A percentile compares a stretch with the other conserved stretches of the same genome.
Evolutionary conservation across 805 yeast genomes (phyloP).

Genomic region (Spathaspora boniae): DNA sequence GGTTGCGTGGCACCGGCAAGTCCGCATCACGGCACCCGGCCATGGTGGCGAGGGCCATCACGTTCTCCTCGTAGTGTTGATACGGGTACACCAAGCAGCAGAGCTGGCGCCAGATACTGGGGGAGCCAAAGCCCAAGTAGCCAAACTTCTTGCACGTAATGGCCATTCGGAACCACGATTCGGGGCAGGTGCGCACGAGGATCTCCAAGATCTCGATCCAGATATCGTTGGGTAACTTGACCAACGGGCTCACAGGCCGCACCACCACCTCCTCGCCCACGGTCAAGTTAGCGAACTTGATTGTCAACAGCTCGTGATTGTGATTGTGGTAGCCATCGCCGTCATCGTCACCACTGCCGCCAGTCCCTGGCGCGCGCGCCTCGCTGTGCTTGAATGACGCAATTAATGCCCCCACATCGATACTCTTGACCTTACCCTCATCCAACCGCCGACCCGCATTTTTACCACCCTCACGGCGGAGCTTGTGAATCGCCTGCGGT

Average conservation of each 20-base stretch:
- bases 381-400: conserved; percentile 29
- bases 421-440: conserved; percentile 32
- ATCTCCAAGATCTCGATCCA: conserved; percentile 48
- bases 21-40: conserved; percentile 23
- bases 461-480: conserved; percentile 23
- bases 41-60: conserved; percentile 31
- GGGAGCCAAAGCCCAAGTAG: conserved; percentile 51
- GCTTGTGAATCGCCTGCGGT: conserved; percentile 35
- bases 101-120: conserved; percentile 48
- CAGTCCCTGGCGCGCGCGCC: conserved; percentile 30
- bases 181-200: conserved; percentile 48
- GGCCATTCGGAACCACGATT: conserved; percentile 62
- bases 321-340: conserved; percentile 11
- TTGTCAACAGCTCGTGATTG: conserved; percentile 17
- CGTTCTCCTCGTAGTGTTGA: conserved; percentile 50
- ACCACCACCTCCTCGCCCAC: conserved; percentile 15
- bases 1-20: conserved; percentile 34
- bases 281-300: conserved; percentile 25
- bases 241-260: conserved; percentile 34
- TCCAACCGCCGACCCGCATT: conserved; percentile 30
- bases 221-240: conserved; percentile 52
- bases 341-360: conserved; percentile 17
- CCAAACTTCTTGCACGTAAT: conserved; percentile 57
- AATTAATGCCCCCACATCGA: conserved; percentile 41
- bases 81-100: conserved; percentile 49